Evolutionary conservation across 306 rosid species (phyloP), one percentile per base, ranked within the genome.

Genomic region (Quillaja saponaria): DNA sequence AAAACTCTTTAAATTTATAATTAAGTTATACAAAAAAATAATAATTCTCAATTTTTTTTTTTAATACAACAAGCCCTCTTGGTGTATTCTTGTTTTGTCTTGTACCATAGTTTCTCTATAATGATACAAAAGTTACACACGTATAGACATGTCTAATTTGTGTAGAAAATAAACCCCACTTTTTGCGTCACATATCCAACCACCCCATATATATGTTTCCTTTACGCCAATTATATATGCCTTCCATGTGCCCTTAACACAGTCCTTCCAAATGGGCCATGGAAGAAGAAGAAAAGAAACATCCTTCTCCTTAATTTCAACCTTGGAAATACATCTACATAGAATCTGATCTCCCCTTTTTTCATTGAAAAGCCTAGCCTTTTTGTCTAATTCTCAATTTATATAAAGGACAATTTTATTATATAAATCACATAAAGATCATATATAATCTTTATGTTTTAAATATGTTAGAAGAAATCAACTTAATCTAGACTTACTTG

Each of bases 231-330:
- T 67, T 71, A 25, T 25, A 25, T 25, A 64, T 54, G 85, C 64
- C 64, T 15, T 67, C 81, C 61, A 76, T 50, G 69, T 64, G 74
- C 76, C 38, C 61, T 44, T 20, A 55, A 66, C 19, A 41, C 49
- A 37, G 14, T 58, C 44, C 51, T 64, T 64, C 49, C 10, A 69
- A 28, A 52, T 28, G 72, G 72, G 59, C 60, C 73, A 58, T 64
- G 42, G 48, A 28, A 34, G 31, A 2, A 9, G 53, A 58, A n/a
- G n/a, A n/a, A n/a, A n/a, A n/a, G n/a, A n/a, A n/a, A 31, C 50
- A 48, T 28, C 61, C 11, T 14, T 39, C 4, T 41, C 54, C 7
- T 35, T 18, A 60, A 46, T 46, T 10, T n/a, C 3, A 70, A 49
- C 53, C 37, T 39, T 44, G 34, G 48, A 50, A 34, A 49, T 14